phyloP scores from a whole-genome alignment of 345 rosid genomes.

The Pugionium dolabratum region DNA sequence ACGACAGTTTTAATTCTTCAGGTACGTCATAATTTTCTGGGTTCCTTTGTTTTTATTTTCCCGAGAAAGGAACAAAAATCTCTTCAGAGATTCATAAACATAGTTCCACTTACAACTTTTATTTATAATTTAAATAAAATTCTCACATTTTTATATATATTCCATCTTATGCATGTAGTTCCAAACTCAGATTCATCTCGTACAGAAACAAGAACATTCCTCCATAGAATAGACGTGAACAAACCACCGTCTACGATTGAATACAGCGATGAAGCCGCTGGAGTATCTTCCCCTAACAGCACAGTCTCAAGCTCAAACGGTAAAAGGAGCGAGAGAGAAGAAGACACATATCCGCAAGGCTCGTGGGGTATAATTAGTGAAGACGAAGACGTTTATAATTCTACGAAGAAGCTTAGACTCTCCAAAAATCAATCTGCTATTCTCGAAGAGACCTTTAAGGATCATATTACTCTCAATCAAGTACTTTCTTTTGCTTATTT shows the following conservation, averaged over 20 bases:
- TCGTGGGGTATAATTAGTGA: constrained; percentile 78
- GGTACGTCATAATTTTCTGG: constrained; percentile 43
- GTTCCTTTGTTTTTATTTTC: constrained; percentile 28
- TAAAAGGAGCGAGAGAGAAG: constrained; percentile 85
- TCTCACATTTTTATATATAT: too few species aligned
- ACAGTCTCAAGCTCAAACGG: constrained; percentile 90
- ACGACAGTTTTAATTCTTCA: constrained; percentile 52
- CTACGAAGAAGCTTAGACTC: constrained; percentile 89
- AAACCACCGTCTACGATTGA: constrained; percentile 61
- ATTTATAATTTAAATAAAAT: too few species aligned
- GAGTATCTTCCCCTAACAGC: constrained; percentile 91
- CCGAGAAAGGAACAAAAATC: constrained; percentile 25
- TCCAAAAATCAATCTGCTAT: constrained; percentile 93
- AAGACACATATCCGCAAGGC: constrained; percentile 61
- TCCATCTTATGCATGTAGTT: constrained; percentile 60
- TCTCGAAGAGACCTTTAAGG: constrained; percentile 93
- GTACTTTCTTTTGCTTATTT: constrained; percentile 38
- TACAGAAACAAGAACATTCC: constrained; percentile 54
- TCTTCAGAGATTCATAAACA: not conserved
- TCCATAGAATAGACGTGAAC: constrained; percentile 91
- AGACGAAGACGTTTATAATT: constrained; percentile 88
- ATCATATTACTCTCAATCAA: constrained; percentile 93
- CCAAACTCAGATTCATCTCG: constrained; percentile 56
- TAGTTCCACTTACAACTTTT: too few species aligned
- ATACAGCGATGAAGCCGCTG: constrained; percentile 81